phyloP scores from a whole-genome alignment of 352 stramenopile species.

The Globisporangium spinosum region DNA sequence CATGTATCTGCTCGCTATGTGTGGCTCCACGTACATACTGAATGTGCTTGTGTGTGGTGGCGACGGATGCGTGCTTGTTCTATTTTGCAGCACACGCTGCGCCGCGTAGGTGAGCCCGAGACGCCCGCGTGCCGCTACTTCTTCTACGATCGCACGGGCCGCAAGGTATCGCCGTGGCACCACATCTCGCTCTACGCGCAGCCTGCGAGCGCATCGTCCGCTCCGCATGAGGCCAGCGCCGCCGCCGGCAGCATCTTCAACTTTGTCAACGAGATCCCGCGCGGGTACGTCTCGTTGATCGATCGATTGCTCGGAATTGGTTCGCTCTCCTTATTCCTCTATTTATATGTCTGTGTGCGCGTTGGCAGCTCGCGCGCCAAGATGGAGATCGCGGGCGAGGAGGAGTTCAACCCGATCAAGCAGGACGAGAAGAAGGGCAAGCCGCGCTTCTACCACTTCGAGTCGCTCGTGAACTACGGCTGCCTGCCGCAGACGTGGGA shows the following conservation, averaged over 20 bases:
- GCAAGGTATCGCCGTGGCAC: constrained; percentile 91
- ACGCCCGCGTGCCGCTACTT: constrained; percentile 83
- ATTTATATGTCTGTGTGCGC: background rate
- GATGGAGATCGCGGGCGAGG: constrained; percentile 92
- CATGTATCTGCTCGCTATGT: background rate
- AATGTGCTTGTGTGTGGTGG: background rate
- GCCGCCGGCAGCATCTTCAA: constrained; percentile 65
- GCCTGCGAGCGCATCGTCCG: constrained; percentile 22
- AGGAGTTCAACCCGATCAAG: constrained; percentile 93
- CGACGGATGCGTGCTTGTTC: background rate
- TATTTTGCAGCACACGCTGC: constrained; percentile 57
- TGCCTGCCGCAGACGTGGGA: constrained; percentile 99
- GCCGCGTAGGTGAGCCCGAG: constrained; percentile 47
- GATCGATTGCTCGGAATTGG: background rate
- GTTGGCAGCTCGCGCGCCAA: constrained; percentile 63
- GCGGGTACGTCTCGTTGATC: constrained; percentile 28
- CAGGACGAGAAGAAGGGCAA: constrained; percentile 98
- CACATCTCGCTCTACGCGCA: constrained; percentile 85
- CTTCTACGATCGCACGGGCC: constrained; percentile 66
- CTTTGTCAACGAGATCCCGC: constrained; percentile 94
- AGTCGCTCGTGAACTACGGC: constrained; percentile 95
- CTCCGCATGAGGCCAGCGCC: constrained; percentile 28
- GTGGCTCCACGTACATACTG: background rate
- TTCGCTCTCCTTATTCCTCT: background rate
- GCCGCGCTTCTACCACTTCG: constrained; percentile 88